These are phyloP conservation scores for Colletotrichum costaricense DNA, from an alignment of 2,329 filamentous ascomycete genomes.

Conservation along the genomic window DNA sequence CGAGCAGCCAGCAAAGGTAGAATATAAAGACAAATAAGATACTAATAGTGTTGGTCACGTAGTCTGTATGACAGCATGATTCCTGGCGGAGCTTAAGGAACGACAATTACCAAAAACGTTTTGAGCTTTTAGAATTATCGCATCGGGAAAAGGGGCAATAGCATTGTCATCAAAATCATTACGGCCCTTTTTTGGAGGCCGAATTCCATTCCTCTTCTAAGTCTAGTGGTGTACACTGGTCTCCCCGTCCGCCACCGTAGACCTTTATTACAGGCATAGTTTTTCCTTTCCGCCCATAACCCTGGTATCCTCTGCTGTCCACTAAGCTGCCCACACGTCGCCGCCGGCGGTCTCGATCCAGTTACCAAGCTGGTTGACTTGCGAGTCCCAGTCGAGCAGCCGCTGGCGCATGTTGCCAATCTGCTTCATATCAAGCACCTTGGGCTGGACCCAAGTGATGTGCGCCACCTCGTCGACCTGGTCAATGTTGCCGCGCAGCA, in stretches of 20 bases:
- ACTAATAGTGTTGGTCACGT: not conserved
- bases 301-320: not conserved
- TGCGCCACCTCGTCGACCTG: slow-evolving; percentile 94
- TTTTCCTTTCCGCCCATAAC: slow-evolving; percentile 5
- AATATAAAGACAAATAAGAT: too few relatives aligned
- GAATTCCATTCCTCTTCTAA: slow-evolving; percentile 21
- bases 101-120: not conserved
- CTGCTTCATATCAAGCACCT: slow-evolving; percentile 95
- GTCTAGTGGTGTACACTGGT: slow-evolving; percentile 35
- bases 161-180: slow-evolving; percentile 30
- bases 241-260: not conserved
- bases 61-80: not conserved
- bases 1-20: too few relatives aligned
- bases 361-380: slow-evolving; percentile 94
- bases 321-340: slow-evolving; percentile 92
- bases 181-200: slow-evolving; percentile 15
- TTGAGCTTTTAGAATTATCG: not conserved
- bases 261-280: slow-evolving; percentile 20
- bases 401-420: slow-evolving; percentile 91
- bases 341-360: slow-evolving; percentile 96
- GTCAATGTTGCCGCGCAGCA: slow-evolving; percentile 92
- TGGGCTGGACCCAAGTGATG: slow-evolving; percentile 99
- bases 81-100: not conserved
- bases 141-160: not conserved
- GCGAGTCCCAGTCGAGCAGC: slow-evolving; percentile 93